Percentiles rank a stretch among this genome's conserved stretches.
These are phyloP conservation scores for Trichaptum fuscoviolaceum DNA, from an alignment of 768 basidiomycete genomes.

Conservation along the genomic window DNA sequence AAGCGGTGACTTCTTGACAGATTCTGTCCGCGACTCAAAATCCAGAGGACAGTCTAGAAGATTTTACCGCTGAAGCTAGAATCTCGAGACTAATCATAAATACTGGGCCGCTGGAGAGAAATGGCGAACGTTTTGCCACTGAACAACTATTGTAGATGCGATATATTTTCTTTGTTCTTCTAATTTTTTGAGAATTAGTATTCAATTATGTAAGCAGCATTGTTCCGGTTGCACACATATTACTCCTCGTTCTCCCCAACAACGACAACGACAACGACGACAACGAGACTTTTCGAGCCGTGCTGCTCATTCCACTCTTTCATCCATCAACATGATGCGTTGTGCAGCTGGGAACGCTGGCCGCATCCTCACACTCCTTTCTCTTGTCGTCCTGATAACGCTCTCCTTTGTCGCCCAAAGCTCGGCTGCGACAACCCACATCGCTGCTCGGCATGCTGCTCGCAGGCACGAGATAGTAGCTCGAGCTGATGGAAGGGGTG, in stretches of 20 bases:
- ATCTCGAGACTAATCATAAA: too few species aligned
- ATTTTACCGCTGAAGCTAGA: background rate
- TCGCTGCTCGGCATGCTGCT: background rate
- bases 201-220: too few species aligned
- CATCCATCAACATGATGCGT: background rate
- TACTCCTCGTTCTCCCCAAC: background rate
- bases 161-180: too few species aligned
- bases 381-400: slow-evolving; percentile 2
- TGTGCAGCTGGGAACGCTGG: background rate
- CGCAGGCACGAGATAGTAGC: background rate
- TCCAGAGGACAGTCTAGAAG: background rate
- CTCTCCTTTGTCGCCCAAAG: background rate
- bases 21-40: background rate
- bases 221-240: too few species aligned
- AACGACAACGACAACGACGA: background rate
- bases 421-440: background rate
- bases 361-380: slow-evolving; percentile 2
- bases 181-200: too few species aligned
- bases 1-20: background rate
- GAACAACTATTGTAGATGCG: too few species aligned
- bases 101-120: too few species aligned
- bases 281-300: background rate
- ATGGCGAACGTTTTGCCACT: too few species aligned
- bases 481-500: background rate
- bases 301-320: background rate